Evolutionary conservation across 1,284 basidiomycete species (phyloP).

Genomic region (Mrakiaceae sp.): DNA sequence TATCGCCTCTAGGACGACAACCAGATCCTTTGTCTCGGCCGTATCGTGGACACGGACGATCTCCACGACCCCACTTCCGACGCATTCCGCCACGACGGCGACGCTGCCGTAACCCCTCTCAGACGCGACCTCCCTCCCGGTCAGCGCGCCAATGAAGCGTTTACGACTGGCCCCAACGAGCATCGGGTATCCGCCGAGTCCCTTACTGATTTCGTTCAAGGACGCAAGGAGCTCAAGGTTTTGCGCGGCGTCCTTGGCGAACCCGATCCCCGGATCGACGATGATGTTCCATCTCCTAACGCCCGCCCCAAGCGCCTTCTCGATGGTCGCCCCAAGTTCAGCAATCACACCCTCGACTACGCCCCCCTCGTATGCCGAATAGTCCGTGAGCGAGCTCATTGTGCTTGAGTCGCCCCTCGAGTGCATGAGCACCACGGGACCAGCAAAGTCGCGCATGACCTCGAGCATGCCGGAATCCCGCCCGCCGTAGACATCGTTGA

Average conservation of each 20-base stretch:
- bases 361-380: conserved; percentile 38
- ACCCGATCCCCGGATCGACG: conserved; percentile 87
- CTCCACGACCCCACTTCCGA: conserved; percentile 55
- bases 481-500: conserved; percentile 85
- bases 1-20: conserved; percentile 44
- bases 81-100: conserved; percentile 61
- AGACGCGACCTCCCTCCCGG: conserved; percentile 40
- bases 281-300: conserved; percentile 83
- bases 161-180: conserved; percentile 75
- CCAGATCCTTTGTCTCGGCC: conserved; percentile 51
- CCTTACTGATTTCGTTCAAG: conserved; percentile 37
- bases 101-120: conserved; percentile 73
- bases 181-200: conserved; percentile 53
- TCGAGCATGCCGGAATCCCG: conserved; percentile 53
- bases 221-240: conserved; percentile 60
- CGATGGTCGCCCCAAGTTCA: conserved; percentile 64
- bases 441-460: conserved; percentile 48
- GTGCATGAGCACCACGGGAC: conserved; percentile 81
- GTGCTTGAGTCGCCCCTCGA: conserved; percentile 59
- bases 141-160: conserved; percentile 61
- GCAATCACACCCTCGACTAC: conserved; percentile 56
- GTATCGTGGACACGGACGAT: conserved; percentile 80
- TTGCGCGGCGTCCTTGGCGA: conserved; percentile 72
- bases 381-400: conserved; percentile 54
- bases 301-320: conserved; percentile 60